phyloP scores from a whole-genome alignment of 2,329 filamentous ascomycete genomes.

The Phialophora expanda region DNA sequence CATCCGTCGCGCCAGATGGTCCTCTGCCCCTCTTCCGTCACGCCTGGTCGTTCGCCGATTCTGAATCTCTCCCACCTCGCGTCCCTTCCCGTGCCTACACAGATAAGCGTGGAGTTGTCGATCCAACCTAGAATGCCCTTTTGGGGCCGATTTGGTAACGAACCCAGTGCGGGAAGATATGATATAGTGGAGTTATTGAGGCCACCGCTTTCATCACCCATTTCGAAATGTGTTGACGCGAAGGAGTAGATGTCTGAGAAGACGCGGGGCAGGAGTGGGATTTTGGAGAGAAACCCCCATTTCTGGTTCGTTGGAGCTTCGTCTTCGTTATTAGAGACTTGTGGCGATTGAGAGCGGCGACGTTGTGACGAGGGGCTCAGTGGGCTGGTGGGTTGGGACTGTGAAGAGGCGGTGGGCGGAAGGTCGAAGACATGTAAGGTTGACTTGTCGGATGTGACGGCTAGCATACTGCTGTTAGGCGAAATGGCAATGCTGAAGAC shows the following conservation, averaged over 20 bases:
- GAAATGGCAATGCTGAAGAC: slow-evolving; percentile 90
- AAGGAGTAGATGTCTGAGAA: slow-evolving; percentile 93
- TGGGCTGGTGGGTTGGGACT: slow-evolving; percentile 44
- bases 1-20: slow-evolving; percentile 75
- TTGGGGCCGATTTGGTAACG: slow-evolving; percentile 64
- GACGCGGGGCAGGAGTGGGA: slow-evolving; percentile 81
- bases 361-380: slow-evolving; percentile 45
- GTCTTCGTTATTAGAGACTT: slow-evolving; percentile 49
- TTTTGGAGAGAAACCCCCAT: slow-evolving; percentile 82
- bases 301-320: slow-evolving; percentile 63
- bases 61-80: slow-evolving; percentile 88
- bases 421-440: slow-evolving; percentile 95
- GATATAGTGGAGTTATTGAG: slow-evolving; percentile 43
- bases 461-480: slow-evolving; percentile 77
- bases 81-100: slow-evolving; percentile 79
- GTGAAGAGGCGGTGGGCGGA: slow-evolving; percentile 57
- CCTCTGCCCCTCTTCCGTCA: slow-evolving; percentile 66
- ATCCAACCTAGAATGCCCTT: slow-evolving; percentile 90
- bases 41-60: slow-evolving; percentile 62
- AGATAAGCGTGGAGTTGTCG: slow-evolving; percentile 71
- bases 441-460: slow-evolving; percentile 94
- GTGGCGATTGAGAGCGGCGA: slow-evolving; percentile 37
- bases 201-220: slow-evolving; percentile 70
- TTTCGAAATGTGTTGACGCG: slow-evolving; percentile 78
- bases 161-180: slow-evolving; percentile 57